Base-by-base conservation (phyloP, 2,329 filamentous ascomycete species). In the Sporothrix sp. region DNA sequence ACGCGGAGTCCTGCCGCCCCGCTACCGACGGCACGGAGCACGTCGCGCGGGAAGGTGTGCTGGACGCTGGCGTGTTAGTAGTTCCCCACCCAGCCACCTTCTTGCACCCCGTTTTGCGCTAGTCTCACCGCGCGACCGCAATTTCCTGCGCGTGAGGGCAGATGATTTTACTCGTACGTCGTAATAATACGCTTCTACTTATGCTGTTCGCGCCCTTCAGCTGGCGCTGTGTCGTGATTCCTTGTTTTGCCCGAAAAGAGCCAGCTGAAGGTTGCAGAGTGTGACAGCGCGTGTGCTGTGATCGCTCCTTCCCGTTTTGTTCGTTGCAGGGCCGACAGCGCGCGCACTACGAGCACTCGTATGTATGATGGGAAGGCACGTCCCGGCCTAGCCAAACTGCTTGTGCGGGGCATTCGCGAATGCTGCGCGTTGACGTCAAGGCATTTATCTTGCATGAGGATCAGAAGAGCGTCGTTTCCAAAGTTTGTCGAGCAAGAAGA, bases 261-360 rank as follows among this genome's bases (percentile, higher is more conserved):
- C n/a, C n/a, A n/a, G n/a, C n/a, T n/a, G n/a, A n/a, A n/a, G n/a
- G n/a, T n/a, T n/a, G n/a, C n/a, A n/a, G n/a, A n/a, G n/a, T n/a
- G n/a, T n/a, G n/a, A n/a, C n/a, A n/a, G n/a, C n/a, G n/a, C n/a
- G n/a, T 3, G 28, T 9, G 28, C 28, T 9, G 28, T 45, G 20
- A 32, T 45, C 43, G 43, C n/a, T 13, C 43, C 43, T 45, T 45
- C 30, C 42, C n/a, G n/a, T n/a, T n/a, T n/a, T n/a, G n/a, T n/a
- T n/a, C n/a, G n/a, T n/a, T n/a, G n/a, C n/a, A n/a, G n/a, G n/a
- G n/a, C 42, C 43, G 30, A 13, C 16, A 7, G 3, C 14, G n/a
- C n/a, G n/a, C n/a, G n/a, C n/a, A 18, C 18, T 37, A 16, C 16
- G 7, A 10, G 35, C 18, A 21, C 13, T 32, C 18, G 20, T n/a